Evolutionary conservation across 768 basidiomycete species (phyloP), one percentile per base, ranked within the genome.

Genomic region (Daedalea quercina): DNA sequence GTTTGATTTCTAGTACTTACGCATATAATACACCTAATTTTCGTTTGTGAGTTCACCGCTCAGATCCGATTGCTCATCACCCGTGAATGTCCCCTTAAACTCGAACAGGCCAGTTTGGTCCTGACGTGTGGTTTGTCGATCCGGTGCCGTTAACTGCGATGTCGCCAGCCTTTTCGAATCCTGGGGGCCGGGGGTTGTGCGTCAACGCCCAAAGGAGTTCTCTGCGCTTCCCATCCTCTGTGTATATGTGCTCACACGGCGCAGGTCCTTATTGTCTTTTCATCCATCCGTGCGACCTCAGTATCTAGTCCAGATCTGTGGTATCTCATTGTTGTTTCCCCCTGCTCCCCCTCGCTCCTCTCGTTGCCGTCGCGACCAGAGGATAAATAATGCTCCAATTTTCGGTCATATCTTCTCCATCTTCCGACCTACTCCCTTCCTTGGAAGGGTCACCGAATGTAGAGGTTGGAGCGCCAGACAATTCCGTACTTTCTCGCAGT

Each of bases 1-100:
- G 78, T 94, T 72, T 90, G 59, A 50, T 46, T 37, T 45, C 17
- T 78, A 87, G 69, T 69, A 70, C 64, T 69, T 70, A 60, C 66
- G 60, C 63, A 52, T 65, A 66, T 76, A 73, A 71, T 83, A 75
- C 73, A 65, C 56, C 57, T 59, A 57, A 60, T 44, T 60, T 56
- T 65, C 55, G 33, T 49, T 51, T 50, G 62, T 65, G 64, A 65
- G 62, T 65, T 50, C 35, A 48, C 52, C 23, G 35, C 24, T 40
- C 50, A 31, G 37, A 46, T 58, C 51, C 53, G 55, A 52, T 51
- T 44, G 49, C 54, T 43, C 52, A 50, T 54, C 50, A 50, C 55
- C 41, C 48, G 44, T 50, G 53, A 34, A 23, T 15, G 47, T 44
- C 47, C 46, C 46, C 3, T 40, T 26, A 47, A 12, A 26, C 23